Percentiles rank a stretch among this genome's conserved stretches.
Evolutionary conservation across 805 yeast species (phyloP).

Genomic region (Starmerella floricola): DNA sequence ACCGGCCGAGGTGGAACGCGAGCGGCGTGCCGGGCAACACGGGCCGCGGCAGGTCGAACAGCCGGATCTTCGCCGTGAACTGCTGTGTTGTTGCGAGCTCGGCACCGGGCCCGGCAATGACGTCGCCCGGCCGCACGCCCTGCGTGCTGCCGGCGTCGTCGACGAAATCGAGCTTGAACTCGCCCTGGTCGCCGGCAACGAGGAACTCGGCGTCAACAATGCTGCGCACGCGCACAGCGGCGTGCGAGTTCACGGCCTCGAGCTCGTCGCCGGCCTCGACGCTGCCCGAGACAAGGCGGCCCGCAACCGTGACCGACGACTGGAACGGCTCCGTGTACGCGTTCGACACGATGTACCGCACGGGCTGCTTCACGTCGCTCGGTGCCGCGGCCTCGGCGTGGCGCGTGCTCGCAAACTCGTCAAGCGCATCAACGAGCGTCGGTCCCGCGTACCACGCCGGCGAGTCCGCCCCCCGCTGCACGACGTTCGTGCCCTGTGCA

Average conservation of each 20-base stretch:
- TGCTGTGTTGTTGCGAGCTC: conserved; percentile 38
- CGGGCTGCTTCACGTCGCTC: conserved; percentile 23
- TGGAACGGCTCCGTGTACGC: conserved; percentile 40
- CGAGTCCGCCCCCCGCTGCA: conserved; percentile 29
- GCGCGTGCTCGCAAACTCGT: conserved; percentile 22
- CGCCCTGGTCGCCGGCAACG: conserved; percentile 44
- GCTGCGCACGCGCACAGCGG: neutral
- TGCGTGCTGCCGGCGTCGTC: conserved; percentile 23
- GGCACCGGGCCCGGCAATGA: conserved; percentile 41
- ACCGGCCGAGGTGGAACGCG: conserved; percentile 63
- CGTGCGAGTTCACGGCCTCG: conserved; percentile 28
- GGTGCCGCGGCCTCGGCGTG: neutral
- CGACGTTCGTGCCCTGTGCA: conserved; percentile 52
- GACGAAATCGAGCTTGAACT: conserved; percentile 32
- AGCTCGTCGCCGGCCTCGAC: conserved; percentile 60
- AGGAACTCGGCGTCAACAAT: conserved; percentile 31
- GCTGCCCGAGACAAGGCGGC: conserved; percentile 55
- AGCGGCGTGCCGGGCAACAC: conserved; percentile 68
- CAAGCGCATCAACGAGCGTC: conserved; percentile 33
- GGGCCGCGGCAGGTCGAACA: conserved; percentile 62
- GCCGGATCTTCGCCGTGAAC: conserved; percentile 44
- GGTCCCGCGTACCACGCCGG: conserved; percentile 37
- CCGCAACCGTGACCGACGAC: conserved; percentile 43
- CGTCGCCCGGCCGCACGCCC: conserved; percentile 53
- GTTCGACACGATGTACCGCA: conserved; percentile 54